A percentile compares a stretch with the other conserved stretches of the same genome.
These are phyloP conservation scores for Elsinoe necatrix DNA, from an alignment of 2,329 filamentous ascomycete species.

Conservation along the genomic window DNA sequence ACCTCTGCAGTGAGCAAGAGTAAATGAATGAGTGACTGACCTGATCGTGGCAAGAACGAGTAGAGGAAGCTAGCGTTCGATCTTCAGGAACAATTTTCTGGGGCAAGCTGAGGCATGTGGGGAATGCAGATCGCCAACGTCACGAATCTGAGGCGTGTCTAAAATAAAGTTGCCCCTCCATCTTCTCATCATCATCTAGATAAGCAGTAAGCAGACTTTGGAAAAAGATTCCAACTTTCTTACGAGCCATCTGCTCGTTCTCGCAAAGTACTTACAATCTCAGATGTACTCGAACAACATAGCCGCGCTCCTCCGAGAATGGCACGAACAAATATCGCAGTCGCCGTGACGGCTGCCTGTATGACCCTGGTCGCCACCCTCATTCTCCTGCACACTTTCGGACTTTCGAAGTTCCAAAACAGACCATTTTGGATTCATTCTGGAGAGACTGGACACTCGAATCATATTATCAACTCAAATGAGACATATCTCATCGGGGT, in stretches of 20 bases:
- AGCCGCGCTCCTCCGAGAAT: slow-evolving; percentile 22
- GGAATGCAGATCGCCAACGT: neutral
- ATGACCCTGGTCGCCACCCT: slow-evolving; percentile 28
- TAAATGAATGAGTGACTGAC: neutral
- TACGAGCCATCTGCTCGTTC: neutral
- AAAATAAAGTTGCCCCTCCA: no score
- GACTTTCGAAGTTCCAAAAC: neutral
- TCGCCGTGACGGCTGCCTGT: slow-evolving; percentile 32
- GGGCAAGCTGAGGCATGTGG: neutral
- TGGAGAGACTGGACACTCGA: neutral
- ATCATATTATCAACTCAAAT: neutral
- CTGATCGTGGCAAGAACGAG: neutral
- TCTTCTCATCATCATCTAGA: no score
- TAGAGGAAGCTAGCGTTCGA: neutral
- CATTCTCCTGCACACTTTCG: slow-evolving; percentile 25
- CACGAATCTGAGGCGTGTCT: neutral
- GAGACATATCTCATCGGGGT: slow-evolving; percentile 55
- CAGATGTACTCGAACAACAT: neutral
- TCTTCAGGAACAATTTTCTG: neutral
- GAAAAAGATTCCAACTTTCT: neutral
- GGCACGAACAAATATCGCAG: slow-evolving; percentile 33
- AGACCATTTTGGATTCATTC: neutral
- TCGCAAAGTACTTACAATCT: neutral
- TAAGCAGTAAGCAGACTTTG: no score
- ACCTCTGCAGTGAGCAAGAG: no score